phyloP scores from a whole-genome alignment of 345 rosid genomes.

The Ricinus communis region DNA sequence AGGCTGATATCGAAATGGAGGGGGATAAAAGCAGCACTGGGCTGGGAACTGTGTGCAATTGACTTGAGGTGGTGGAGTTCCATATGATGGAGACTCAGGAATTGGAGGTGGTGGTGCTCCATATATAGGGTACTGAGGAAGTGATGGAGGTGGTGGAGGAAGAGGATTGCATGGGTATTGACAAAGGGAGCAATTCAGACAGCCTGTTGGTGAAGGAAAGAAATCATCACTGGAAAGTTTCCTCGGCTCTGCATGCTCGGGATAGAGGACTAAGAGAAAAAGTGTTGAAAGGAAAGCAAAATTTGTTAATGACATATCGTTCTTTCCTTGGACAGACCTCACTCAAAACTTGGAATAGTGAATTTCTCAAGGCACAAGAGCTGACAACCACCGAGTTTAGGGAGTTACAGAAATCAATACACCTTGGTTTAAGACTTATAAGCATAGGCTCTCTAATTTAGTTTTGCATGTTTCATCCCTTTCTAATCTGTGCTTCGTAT shows the following conservation, averaged over 20 bases:
- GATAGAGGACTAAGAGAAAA: conserved; percentile 18
- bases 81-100: conserved; percentile 19
- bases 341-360: neutral
- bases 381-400: too few species aligned
- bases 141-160: conserved; percentile 31
- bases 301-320: conserved; percentile 21
- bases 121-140: conserved; percentile 7
- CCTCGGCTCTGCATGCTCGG: conserved; percentile 20
- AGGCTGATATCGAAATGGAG: conserved; percentile 24
- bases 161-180: conserved; percentile 32
- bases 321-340: neutral
- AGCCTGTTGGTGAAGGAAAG: conserved; percentile 20
- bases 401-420: conserved; percentile 10
- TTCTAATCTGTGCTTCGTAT: conserved; percentile 14
- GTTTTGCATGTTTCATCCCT: conserved; percentile 12
- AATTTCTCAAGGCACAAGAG: neutral
- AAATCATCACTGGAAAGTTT: conserved; percentile 16
- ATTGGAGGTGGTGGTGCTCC: conserved; percentile 24
- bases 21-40: conserved; percentile 33
- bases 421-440: conserved; percentile 5
- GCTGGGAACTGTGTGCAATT: conserved; percentile 34
- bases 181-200: conserved; percentile 30
- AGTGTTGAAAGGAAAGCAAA: conserved; percentile 17
- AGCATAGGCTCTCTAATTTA: neutral
- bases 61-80: conserved; percentile 23